A percentile compares a stretch with the other conserved stretches of the same genome.
Evolutionary conservation across 2,329 filamentous ascomycete genomes (phyloP).

Genomic region (Xylaria arbuscula): DNA sequence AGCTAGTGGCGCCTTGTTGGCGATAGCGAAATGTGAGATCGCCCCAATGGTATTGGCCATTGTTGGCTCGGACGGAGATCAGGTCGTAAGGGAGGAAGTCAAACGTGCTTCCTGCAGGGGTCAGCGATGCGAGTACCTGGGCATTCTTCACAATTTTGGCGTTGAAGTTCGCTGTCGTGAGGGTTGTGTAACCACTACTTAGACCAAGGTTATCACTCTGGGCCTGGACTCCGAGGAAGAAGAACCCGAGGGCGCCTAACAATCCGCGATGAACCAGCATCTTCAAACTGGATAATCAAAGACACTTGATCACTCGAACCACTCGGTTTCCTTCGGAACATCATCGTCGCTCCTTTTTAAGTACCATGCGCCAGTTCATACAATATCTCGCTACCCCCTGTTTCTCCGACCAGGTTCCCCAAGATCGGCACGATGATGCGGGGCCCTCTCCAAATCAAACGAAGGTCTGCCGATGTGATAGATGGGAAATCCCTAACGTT

Average conservation of each 20-base stretch:
- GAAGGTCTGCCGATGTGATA: slow-evolving; percentile 31
- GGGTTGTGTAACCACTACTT: slow-evolving; percentile 53
- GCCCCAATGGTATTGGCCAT: slow-evolving; percentile 68
- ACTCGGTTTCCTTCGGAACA: not conserved
- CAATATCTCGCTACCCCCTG: not conserved
- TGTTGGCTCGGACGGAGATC: slow-evolving; percentile 58
- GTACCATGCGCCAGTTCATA: slow-evolving; percentile 6
- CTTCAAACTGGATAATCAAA: slow-evolving; percentile 7
- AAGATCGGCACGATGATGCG: slow-evolving; percentile 29
- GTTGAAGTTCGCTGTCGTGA: slow-evolving; percentile 57
- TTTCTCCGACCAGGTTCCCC: slow-evolving; percentile 25
- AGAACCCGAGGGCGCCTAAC: slow-evolving; percentile 32
- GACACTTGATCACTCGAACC: slow-evolving; percentile 5
- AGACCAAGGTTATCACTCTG: slow-evolving; percentile 54
- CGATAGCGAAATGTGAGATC: slow-evolving; percentile 68
- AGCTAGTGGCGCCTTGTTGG: slow-evolving; percentile 51
- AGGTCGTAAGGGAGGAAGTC: slow-evolving; percentile 67
- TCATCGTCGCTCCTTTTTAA: slow-evolving; percentile 21
- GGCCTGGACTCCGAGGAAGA: slow-evolving; percentile 34
- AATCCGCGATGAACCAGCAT: slow-evolving; percentile 28
- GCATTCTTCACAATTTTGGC: slow-evolving; percentile 57
- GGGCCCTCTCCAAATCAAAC: slow-evolving; percentile 17
- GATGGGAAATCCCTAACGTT: slow-evolving; percentile 37
- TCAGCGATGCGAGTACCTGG: slow-evolving; percentile 62
- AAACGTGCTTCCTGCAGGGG: slow-evolving; percentile 55